A percentile compares a stretch with the other conserved stretches of the same genome.
phyloP scores from a whole-genome alignment of 176 grass and related monocot species.

The Canna indica region DNA sequence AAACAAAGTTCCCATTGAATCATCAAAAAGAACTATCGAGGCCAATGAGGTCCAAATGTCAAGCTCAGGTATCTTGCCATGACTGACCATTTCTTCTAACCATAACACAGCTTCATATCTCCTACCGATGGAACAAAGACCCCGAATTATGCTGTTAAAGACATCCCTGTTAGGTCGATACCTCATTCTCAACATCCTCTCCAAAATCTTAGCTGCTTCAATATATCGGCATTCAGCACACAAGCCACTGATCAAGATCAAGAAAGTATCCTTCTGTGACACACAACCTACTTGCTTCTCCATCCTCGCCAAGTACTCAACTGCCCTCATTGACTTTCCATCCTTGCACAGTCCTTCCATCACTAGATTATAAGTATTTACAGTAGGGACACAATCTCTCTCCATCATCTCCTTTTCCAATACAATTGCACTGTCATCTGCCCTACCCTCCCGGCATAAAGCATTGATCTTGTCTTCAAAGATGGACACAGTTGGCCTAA shows the following conservation, averaged over 20 bases:
- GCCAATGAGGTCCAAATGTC: constrained; percentile 46
- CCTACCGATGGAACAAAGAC: constrained; percentile 45
- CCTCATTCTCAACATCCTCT: constrained; percentile 52
- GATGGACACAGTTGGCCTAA: constrained; percentile 42
- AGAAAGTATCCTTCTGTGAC: constrained; percentile 47
- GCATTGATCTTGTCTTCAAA: constrained; percentile 44
- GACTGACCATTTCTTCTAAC: constrained; percentile 76
- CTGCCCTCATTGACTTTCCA: constrained; percentile 44
- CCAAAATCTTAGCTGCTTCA: constrained; percentile 47
- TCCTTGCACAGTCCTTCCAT: constrained; percentile 55
- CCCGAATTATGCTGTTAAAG: constrained; percentile 44
- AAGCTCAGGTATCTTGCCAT: constrained; percentile 42
- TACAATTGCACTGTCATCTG: constrained; percentile 41
- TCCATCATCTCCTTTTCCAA: constrained; percentile 46
- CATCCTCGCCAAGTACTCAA: constrained; percentile 57
- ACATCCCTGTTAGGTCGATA: constrained; percentile 31
- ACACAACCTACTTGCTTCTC: constrained; percentile 41
- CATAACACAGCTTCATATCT: constrained; percentile 68
- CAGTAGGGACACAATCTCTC: constrained; percentile 42
- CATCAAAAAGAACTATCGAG: constrained; percentile 24
- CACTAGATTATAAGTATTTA: constrained; percentile 55
- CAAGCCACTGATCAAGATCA: constrained; percentile 52
- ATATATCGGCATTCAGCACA: constrained; percentile 34
- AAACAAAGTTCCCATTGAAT: constrained; percentile 6
- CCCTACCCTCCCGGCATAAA: constrained; percentile 40